phyloP scores from a whole-genome alignment of 1,284 basidiomycete genomes.

The Vanrija sp. region DNA sequence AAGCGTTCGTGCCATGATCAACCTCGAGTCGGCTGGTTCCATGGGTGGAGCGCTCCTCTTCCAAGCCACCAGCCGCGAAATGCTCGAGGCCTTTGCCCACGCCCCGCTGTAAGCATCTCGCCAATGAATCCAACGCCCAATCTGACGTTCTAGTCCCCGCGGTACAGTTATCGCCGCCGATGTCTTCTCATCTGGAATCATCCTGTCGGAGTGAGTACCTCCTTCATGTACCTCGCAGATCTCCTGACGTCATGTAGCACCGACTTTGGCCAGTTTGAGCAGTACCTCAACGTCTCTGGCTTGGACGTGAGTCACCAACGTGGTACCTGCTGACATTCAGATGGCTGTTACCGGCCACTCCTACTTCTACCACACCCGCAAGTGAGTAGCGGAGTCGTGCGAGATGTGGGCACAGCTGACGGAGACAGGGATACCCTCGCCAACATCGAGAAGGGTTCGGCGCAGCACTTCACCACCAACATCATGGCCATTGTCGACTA shows the following conservation, averaged over 20 bases:
- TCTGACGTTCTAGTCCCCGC: conserved; percentile 60
- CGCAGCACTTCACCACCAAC: conserved; percentile 88
- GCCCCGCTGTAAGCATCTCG: conserved; percentile 60
- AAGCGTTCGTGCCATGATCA: conserved; percentile 68
- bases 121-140: not conserved
- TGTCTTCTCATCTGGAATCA: conserved; percentile 85
- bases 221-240: not conserved
- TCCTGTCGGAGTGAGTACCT: conserved; percentile 74
- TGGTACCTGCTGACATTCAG: conserved; percentile 48
- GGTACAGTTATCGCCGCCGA: conserved; percentile 92
- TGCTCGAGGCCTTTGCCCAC: conserved; percentile 85
- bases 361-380: conserved; percentile 88
- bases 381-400: conserved; percentile 36
- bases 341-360: conserved; percentile 86
- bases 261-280: conserved; percentile 89
- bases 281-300: conserved; percentile 82
- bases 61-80: conserved; percentile 89
- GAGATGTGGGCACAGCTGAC: not conserved
- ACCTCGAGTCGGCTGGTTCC: conserved; percentile 69
- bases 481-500: conserved; percentile 74
- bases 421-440: conserved; percentile 24
- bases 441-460: conserved; percentile 35
- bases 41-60: conserved; percentile 87
- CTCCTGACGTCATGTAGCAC: conserved; percentile 56
- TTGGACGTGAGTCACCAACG: conserved; percentile 60